Percentiles rank a stretch among this genome's conserved stretches.
Evolutionary conservation across 1,139 yeast genomes (phyloP).

Genomic region (Insectozyma bohioensis): DNA sequence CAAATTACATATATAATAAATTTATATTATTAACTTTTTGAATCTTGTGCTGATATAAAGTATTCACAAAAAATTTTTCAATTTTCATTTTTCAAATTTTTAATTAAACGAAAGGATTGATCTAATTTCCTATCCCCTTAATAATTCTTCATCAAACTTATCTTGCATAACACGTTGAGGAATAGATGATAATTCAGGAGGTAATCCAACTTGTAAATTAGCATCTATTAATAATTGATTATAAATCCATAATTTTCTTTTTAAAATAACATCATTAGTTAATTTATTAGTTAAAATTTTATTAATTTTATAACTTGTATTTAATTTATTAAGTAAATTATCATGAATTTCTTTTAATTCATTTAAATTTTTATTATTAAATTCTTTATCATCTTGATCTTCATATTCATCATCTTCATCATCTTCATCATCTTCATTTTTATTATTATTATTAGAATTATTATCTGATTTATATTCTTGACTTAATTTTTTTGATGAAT

Average conservation of each 20-base stretch:
- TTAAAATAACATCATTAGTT: constrained; percentile 31
- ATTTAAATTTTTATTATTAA: constrained; percentile 20
- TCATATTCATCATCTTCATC: constrained; percentile 16
- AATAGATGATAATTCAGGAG: constrained; percentile 20
- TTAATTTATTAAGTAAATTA: constrained; percentile 20
- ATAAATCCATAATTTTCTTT: constrained; percentile 50
- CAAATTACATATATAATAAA: too few relatives aligned
- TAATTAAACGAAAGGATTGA: too few relatives aligned
- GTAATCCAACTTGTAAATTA: constrained; percentile 40
- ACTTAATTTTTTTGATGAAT: constrained; percentile 7
- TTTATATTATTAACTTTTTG: too few relatives aligned
- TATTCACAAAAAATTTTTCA: too few relatives aligned
- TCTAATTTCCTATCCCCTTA: too few relatives aligned
- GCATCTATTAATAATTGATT: constrained; percentile 61
- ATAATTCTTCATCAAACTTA: constrained; percentile 30
- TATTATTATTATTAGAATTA: constrained; percentile 17
- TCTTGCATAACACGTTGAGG: constrained; percentile 28
- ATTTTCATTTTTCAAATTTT: neutral
- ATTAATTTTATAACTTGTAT: constrained; percentile 52
- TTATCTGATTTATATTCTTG: constrained; percentile 6
- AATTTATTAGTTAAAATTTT: constrained; percentile 45
- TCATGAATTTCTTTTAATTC: constrained; percentile 22
- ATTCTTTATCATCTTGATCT: constrained; percentile 9
- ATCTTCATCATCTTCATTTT: constrained; percentile 14
- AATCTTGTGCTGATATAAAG: too few relatives aligned